Conservation (phyloP, 352 stramenopile species). For the Pythium myriotylum region DNA sequence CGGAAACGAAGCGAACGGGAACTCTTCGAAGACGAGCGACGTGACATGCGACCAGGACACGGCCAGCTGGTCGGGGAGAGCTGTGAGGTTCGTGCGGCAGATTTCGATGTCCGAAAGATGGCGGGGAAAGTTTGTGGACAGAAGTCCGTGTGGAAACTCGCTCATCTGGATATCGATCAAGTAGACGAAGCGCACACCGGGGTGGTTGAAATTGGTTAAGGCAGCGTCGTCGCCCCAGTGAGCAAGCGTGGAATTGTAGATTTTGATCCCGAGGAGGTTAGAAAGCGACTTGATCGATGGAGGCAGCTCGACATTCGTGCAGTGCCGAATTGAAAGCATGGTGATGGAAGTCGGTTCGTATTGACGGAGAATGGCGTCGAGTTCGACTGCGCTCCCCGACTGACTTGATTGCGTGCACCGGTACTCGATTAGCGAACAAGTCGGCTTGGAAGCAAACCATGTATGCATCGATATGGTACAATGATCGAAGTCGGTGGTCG, state of each 20-base stretch:
- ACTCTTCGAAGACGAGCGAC: conserved; percentile 29
- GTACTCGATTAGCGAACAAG: conserved; percentile 45
- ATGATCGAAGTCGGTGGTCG: conserved; percentile 2
- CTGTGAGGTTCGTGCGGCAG: conserved; percentile 34
- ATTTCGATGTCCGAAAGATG: conserved; percentile 37
- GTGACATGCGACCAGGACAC: conserved; percentile 28
- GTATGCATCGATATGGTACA: conserved; percentile 42
- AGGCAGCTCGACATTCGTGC: conserved; percentile 34
- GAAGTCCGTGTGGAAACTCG: conserved; percentile 36
- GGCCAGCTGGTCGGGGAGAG: conserved; percentile 40
- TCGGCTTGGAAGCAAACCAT: conserved; percentile 34
- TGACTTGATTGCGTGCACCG: conserved; percentile 24
- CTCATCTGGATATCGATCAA: conserved; percentile 34
- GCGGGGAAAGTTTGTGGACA: conserved; percentile 35
- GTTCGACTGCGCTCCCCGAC: conserved; percentile 9
- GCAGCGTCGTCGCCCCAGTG: conserved; percentile 32
- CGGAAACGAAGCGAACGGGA: conserved; percentile 27
- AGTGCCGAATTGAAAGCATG: conserved; percentile 33
- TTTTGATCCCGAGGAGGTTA: conserved; percentile 35
- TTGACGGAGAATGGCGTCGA: conserved; percentile 4
- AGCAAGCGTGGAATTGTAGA: conserved; percentile 45
- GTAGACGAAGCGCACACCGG: conserved; percentile 32
- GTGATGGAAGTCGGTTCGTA: conserved; percentile 16
- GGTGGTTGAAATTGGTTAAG: conserved; percentile 31
- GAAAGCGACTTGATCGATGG: conserved; percentile 22